Percentiles rank a stretch among this genome's conserved stretches.
Conservation (phyloP, 2,329 filamentous ascomycete species). For the Paecilomyces dactylethromorphus region DNA sequence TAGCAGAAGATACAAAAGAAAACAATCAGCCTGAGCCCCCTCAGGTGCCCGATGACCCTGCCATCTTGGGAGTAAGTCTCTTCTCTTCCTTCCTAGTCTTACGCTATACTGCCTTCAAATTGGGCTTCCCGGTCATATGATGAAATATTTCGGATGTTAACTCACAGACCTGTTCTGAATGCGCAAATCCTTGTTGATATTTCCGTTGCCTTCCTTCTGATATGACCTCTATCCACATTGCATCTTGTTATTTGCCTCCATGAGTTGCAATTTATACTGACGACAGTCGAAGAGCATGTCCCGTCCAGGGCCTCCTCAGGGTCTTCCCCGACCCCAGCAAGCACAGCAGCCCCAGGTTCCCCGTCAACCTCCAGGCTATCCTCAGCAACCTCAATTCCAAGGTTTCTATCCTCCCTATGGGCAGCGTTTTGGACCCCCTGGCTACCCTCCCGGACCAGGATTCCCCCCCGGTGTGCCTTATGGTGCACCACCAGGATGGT, state of each 20-base stretch:
- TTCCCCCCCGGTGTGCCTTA: slow-evolving; percentile 72
- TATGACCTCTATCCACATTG: slow-evolving; percentile 27
- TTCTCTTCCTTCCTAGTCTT: slow-evolving; percentile 5
- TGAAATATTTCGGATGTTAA: slow-evolving; percentile 99
- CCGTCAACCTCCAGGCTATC: slow-evolving; percentile 31
- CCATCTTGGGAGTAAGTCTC: slow-evolving; percentile 88
- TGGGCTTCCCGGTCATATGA: slow-evolving; percentile 34
- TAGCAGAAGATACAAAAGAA: slow-evolving; percentile 71
- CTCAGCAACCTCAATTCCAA: slow-evolving; percentile 36
- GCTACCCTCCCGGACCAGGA: slow-evolving; percentile 53
- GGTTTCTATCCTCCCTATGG: slow-evolving; percentile 41
- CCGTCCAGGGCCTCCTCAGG: slow-evolving; percentile 35
- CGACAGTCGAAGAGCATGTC: slow-evolving; percentile 32
- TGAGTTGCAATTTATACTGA: slow-evolving; percentile 1
- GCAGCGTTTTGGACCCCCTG: slow-evolving; percentile 42
- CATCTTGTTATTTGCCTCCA: slow-evolving; percentile 3
- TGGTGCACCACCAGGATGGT: slow-evolving; percentile 70
- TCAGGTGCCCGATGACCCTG: slow-evolving; percentile 85
- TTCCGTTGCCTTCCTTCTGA: slow-evolving; percentile 99
- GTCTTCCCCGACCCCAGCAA: slow-evolving; percentile 32
- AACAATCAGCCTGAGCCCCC: slow-evolving; percentile 69
- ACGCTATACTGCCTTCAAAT: slow-evolving; percentile 6
- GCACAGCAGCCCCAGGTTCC: slow-evolving; percentile 40
- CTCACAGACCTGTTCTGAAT: slow-evolving; percentile 67
- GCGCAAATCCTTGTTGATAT: slow-evolving; percentile 93